Base-by-base conservation (phyloP, 2,329 filamentous ascomycete species). In the Aspergillus sp. region DNA sequence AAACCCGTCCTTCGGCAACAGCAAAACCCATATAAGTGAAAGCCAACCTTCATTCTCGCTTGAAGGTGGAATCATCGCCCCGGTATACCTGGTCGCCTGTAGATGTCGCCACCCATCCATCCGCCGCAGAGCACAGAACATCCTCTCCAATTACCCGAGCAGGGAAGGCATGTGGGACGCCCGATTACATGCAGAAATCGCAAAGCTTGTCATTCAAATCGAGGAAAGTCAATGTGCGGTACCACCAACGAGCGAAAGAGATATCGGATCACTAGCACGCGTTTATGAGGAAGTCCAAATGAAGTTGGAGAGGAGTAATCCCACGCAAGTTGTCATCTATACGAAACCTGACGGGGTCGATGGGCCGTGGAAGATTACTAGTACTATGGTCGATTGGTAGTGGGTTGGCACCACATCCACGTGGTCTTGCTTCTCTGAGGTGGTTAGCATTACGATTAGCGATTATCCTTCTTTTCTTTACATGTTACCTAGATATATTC, bases 1-100 rank as follows among this genome's bases (percentile, higher is more conserved):
- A 7, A 58, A 45, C 5, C 31, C 39, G 7, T 24, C 23, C 8
- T 23, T 17, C 43, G 31, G 8, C 19, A 14, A 41, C 17, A 17
- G 14, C 37, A 41, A 31, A 6, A 39, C 15, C 11, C 45, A 15
- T n/a, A 27, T 24, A 7, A 21, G 8, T 4, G 39, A 4, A 31
- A 56, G 9, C 7, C 48, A 7, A 37, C 24, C 27, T 3, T 31
- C 27, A 0, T 68, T 67, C 39, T 49, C 55, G 1, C 55, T 75
- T 45, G 69, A 74, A 50, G 64, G 67, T 15, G 70, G 69, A 9
- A 57, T 75, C 8, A 64, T 73, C 5, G 65, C 68, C 19, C 66
- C 71, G 3, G 59, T 75, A 6, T 75, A 73, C 62, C 70, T 68
- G 55, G 62, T 67, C 6, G 69, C 72, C 0, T 63, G 62, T 19